Evolutionary conservation across 2,329 filamentous ascomycete genomes (phyloP), one percentile per base, ranked within the genome.

Genomic region (Neofusicoccum kwambonambiense): DNA sequence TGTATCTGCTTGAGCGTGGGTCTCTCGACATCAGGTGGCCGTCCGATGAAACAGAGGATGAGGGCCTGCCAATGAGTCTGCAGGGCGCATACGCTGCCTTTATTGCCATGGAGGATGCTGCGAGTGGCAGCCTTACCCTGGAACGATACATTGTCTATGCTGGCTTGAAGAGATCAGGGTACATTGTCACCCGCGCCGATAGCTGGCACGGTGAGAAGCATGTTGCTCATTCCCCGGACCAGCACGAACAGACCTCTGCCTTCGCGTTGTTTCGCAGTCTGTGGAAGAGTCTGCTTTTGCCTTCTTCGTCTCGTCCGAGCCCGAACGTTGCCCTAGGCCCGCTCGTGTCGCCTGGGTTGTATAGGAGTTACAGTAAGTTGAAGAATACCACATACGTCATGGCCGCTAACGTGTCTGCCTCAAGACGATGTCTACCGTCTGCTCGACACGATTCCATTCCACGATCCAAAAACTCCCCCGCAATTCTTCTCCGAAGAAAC

Each of bases 111-210:
- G 89, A 91, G 54, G 84, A 81, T 4, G 84, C 74, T 13, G 69
- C 75, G 7, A 77, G 77, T 1, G 77, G 78, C 34, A 84, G 82
- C 9, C 70, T 89, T 68, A 87, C 84, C 0, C 81, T 97, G 66
- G 92, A 96, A 70, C 88, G 92, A 72, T 98, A 92, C 71, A 91
- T 90, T 57, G 94, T 98, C 34, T 99, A 93, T 75, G 86, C 92
- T 0, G 89, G 93, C 62, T 81, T 99, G 70, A 95, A 90, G 75
- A 86, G 95, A 58, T 82, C 87, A 41, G 94, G 95, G 17, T 98
- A 96, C 79, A 86, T 90, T 57, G 86, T 98, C 17, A 82, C 90
- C 66, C 87, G 94, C 63, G 90, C 91, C 85, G 58, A 84, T 78
- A 82, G 76, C 79, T 75, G 78, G 69, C 70, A 76, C 13, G 71